Base-by-base conservation (phyloP, 345 rosid genomes). In the Bruguiera parviflora region DNA sequence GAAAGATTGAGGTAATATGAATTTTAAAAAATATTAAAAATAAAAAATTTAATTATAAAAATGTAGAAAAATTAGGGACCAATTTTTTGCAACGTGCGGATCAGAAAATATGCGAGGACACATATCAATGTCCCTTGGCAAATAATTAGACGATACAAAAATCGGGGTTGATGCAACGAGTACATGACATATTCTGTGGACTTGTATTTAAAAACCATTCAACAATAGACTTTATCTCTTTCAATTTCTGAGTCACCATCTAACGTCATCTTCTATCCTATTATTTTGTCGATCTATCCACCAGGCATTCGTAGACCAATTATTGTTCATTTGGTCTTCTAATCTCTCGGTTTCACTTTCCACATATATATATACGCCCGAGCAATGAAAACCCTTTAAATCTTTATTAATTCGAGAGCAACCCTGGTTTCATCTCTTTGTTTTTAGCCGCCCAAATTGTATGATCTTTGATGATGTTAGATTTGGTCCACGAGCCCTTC, bases 171-270 rank as follows among this genome's bases (percentile, higher is more conserved):
- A 37, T 8, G 29, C 39, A 31, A 18, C 31, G 20, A 31, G 18
- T 24, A 32, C 18, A 63, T 46, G 5, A 6, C 6, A 27, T 22
- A 37, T 21, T n/a, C 58, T 32, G 1, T 52, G 47, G 20, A 53
- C 43, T 22, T 31, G 21, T 28, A 66, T 53, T 8, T 4, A n/a
- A 22, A 52, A 65, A 31, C 2, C 49, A 53, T 51, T 13, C 58
- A 65, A 66, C 11, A 58, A 20, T 11, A 51, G 46, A 37, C 51
- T 15, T 49, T 6, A 51, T 61, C 39, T 6, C 13, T 61, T 15
- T 58, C 16, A 16, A 28, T 0, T 61, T 69, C 18, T 21, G 32
- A 47, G 25, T 69, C 59, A 69, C 66, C 57, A 29, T 59, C 71
- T 39, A 57, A 25, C 21, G 10, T 49, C 19, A 9, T 16, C 66